Percentiles rank a stretch among this genome's conserved stretches.
phyloP scores from a whole-genome alignment of 345 rosid genomes.

The Brassica nigra region DNA sequence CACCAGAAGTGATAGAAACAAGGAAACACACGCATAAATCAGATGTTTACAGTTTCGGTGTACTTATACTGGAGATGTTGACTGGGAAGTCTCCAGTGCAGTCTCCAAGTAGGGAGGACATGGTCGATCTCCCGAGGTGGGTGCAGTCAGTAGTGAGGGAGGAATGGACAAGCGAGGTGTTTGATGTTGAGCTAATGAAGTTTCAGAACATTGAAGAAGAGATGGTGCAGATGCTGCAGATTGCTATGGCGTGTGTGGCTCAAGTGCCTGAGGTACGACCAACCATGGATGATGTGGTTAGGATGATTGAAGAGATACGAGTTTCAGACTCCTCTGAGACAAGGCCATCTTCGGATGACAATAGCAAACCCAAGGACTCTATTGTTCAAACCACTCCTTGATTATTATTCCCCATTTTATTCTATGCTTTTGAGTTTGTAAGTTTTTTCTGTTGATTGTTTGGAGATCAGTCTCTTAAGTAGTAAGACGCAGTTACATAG shows the following conservation, averaged over 20 bases:
- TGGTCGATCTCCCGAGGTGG: slow-evolving; percentile 87
- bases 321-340: slow-evolving; percentile 76
- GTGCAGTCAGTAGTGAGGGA: slow-evolving; percentile 87
- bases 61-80: slow-evolving; percentile 79
- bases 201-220: slow-evolving; percentile 78
- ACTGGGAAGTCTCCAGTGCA: slow-evolving; percentile 75
- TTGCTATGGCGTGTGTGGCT: slow-evolving; percentile 79
- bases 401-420: slow-evolving; percentile 16
- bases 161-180: slow-evolving; percentile 88
- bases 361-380: slow-evolving; percentile 68
- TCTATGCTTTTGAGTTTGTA: slow-evolving; percentile 31
- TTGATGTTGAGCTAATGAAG: slow-evolving; percentile 79
- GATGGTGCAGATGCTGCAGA: slow-evolving; percentile 83
- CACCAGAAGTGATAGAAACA: slow-evolving; percentile 71
- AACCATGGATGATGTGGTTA: slow-evolving; percentile 69
- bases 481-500: slow-evolving; percentile 20
- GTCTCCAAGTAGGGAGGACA: slow-evolving; percentile 72
- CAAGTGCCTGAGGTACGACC: slow-evolving; percentile 68
- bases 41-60: slow-evolving; percentile 78
- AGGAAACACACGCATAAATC: slow-evolving; percentile 71
- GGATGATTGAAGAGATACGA: slow-evolving; percentile 81
- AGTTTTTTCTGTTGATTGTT: slow-evolving; percentile 32
- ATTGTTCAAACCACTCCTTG: slow-evolving; percentile 70
- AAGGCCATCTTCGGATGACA: slow-evolving; percentile 81
- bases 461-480: slow-evolving; percentile 9